Base-by-base conservation (phyloP, 2,329 filamentous ascomycete genomes). In the Epichloe sibirici region DNA sequence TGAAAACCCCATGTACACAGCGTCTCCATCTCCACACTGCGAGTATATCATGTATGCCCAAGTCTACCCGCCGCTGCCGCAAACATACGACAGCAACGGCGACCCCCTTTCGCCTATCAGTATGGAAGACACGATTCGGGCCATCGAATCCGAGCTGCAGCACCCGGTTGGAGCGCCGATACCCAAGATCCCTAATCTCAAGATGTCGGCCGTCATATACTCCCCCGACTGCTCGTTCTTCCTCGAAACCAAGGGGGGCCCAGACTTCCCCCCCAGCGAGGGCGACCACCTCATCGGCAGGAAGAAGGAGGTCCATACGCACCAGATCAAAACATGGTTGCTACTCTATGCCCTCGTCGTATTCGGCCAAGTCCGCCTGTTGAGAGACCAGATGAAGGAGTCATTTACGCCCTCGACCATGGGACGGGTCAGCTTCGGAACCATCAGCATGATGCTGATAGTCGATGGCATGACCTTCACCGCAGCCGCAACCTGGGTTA, bases 1-100 rank as follows among this genome's bases (percentile, higher is more conserved):
- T 3, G 79, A 85, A 56, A 80, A 76, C 11, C 75, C 69, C n/a
- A 60, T 78, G 23, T 83, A 85, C 55, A 70, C 76, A 11, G 73
- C 72, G 53, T 76, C 77, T 54, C 78, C 81, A 17, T 66, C 65
- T 12, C 88, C 89, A 0, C 86, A 88, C 59, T 98, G 93, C 74
- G 93, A 98, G 67, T 89, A 89, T 62, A 72, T 98, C 48, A 72
- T 95, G 51, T 97, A 90, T 66, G 73, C 91, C 34, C 93, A 97
- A 65, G 76, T 91, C 42, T 77, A 86, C 56, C 79, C 81, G 2
- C 67, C 77, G 3, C 67, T 74, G 46, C 65, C 66, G 12, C 60
- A 65, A 21, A 56, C 72, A 23, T 61, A 68, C 23, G 56, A 55
- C 54, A n/a, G 9, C 35, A n/a, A 38, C 9, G 40, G 25, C 64